Percentiles rank a stretch among this genome's conserved stretches.
phyloP scores from a whole-genome alignment of 1,284 basidiomycete species.

The Trametes polyzona region DNA sequence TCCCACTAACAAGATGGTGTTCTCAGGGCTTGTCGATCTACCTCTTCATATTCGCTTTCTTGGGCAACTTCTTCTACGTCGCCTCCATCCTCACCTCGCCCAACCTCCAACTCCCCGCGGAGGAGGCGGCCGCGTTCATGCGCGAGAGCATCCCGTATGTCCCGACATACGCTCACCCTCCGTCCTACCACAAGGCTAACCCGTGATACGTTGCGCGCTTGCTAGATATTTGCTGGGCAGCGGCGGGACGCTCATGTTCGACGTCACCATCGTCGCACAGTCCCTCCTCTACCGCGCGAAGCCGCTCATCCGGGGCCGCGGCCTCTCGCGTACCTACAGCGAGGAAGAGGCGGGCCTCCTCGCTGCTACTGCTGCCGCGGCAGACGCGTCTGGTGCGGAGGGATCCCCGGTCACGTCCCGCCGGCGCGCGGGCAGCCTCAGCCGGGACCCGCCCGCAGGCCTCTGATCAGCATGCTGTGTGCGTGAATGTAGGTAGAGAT shows the following conservation, averaged over 20 bases:
- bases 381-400: slow-evolving; percentile 32
- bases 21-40: slow-evolving; percentile 85
- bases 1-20: not conserved
- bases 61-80: slow-evolving; percentile 91
- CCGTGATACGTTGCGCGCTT: too few species aligned
- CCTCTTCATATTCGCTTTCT: slow-evolving; percentile 89
- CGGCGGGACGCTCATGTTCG: slow-evolving; percentile 88
- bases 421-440: slow-evolving; percentile 27
- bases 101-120: slow-evolving; percentile 54
- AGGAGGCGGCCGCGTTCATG: slow-evolving; percentile 61
- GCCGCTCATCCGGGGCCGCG: slow-evolving; percentile 25
- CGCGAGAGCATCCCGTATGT: slow-evolving; percentile 70
- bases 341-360: slow-evolving; percentile 38
- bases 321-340: slow-evolving; percentile 24
- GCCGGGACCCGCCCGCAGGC: not conserved
- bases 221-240: slow-evolving; percentile 87
- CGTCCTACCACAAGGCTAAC: not conserved
- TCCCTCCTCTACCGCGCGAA: slow-evolving; percentile 51
- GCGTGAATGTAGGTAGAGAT: not conserved
- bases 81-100: slow-evolving; percentile 78
- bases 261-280: slow-evolving; percentile 82
- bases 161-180: not conserved
- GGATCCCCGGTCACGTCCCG: slow-evolving; percentile 30
- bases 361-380: too few species aligned
- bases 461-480: not conserved